Evolutionary conservation across 2,329 filamentous ascomycete species (phyloP).

Genomic region (Epichloe scottii): DNA sequence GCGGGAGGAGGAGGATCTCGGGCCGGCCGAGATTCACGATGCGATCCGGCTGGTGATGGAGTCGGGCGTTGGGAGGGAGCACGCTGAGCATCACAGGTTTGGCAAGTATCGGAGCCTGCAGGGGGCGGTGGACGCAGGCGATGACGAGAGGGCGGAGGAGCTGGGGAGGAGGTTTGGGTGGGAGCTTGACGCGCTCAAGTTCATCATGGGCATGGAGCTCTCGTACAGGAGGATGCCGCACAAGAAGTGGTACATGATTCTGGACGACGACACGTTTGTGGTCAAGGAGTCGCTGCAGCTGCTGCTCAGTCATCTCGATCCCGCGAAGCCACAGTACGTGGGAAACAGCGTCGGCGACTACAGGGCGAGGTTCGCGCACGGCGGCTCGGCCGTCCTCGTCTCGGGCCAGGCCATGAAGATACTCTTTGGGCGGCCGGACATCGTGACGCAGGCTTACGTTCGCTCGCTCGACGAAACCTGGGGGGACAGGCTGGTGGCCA

Average conservation of each 20-base stretch:
- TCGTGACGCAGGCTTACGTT: constrained; percentile 31
- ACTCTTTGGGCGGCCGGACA: constrained; percentile 29
- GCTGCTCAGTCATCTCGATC: constrained; percentile 37
- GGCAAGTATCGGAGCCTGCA: constrained; percentile 28
- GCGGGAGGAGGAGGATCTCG: constrained; percentile 19
- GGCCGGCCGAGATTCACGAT: constrained; percentile 27
- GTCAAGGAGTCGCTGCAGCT: constrained; percentile 34
- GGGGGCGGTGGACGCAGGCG: constrained; percentile 23
- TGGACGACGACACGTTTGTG: constrained; percentile 46
- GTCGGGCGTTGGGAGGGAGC: constrained; percentile 16
- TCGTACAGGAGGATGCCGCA: constrained; percentile 35
- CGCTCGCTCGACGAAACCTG: constrained; percentile 38
- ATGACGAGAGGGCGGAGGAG: constrained; percentile 24
- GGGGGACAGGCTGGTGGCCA: constrained; percentile 42
- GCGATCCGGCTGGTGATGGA: constrained; percentile 26
- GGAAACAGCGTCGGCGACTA: constrained; percentile 47
- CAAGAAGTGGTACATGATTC: constrained; percentile 47
- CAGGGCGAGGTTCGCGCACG: constrained; percentile 42
- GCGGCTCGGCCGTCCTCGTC: constrained; percentile 40
- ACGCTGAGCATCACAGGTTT: constrained; percentile 21
- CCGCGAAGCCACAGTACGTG: constrained; percentile 33
- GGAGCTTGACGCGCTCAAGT: constrained; percentile 41
- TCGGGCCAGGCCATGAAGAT: constrained; percentile 36
- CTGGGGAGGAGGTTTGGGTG: constrained; percentile 30
- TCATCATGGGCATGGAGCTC: constrained; percentile 41